Conservation (phyloP, 2,329 filamentous ascomycete species). For the Hypoxylon sp. region DNA sequence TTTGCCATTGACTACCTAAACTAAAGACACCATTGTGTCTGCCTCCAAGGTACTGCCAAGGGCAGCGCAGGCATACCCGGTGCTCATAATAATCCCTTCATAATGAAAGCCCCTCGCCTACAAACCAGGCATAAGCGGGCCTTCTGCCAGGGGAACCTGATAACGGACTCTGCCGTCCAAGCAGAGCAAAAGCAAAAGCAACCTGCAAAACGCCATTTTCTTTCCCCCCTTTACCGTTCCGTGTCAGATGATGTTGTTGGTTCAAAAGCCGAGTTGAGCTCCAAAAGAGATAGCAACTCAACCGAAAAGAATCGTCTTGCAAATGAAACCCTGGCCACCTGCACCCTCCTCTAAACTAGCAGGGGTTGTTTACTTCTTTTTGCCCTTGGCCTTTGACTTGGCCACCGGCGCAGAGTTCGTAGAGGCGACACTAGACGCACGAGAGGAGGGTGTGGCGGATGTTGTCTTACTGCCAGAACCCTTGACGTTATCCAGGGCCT, state of each 20-base stretch:
- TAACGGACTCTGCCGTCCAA: conserved; percentile 10
- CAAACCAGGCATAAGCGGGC: not conserved
- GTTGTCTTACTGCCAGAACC: conserved; percentile 74
- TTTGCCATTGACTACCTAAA: not conserved
- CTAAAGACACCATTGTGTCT: not conserved
- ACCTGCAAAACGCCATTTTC: conserved; percentile 26
- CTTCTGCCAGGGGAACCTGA: not conserved
- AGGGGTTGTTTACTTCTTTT: conserved; percentile 62
- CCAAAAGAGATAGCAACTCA: not conserved
- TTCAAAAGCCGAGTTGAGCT: not conserved
- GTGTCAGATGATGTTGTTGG: conserved; percentile 15
- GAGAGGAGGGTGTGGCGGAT: conserved; percentile 80
- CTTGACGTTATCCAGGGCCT: conserved; percentile 91
- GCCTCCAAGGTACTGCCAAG: conserved; percentile 2
- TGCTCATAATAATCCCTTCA: not conserved
- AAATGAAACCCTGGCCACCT: not conserved
- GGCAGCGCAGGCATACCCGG: not conserved
- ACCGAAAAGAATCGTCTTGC: not conserved
- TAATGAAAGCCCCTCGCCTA: not conserved
- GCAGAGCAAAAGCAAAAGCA: conserved; percentile 13
- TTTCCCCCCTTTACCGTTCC: conserved; percentile 21
- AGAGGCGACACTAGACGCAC: conserved; percentile 89
- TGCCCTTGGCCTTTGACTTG: conserved; percentile 63
- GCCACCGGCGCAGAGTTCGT: conserved; percentile 68
- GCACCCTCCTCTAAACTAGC: not conserved